phyloP scores from a whole-genome alignment of 1,139 yeast species.

The Petasospora rhodanensis region DNA sequence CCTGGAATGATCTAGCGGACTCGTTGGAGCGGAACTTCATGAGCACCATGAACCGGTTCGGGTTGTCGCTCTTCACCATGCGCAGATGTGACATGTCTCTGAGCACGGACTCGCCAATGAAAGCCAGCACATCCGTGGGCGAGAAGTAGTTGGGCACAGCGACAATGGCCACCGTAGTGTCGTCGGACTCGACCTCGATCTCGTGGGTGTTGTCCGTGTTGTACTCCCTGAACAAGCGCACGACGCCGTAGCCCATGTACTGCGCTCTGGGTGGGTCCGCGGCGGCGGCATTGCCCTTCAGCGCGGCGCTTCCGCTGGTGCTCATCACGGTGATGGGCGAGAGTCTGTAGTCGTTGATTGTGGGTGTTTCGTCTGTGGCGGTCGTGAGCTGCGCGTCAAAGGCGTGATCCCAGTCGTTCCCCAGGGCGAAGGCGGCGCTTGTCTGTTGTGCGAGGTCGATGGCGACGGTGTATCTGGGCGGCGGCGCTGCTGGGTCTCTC shows the following conservation, averaged over 20 bases:
- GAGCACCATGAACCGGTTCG: slow-evolving; percentile 70
- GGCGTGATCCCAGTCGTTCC: too few species aligned
- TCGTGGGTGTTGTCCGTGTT: slow-evolving; percentile 12
- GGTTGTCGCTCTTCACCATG: slow-evolving; percentile 59
- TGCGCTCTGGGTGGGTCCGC: slow-evolving; percentile 17
- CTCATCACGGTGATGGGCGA: slow-evolving; percentile 18
- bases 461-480: too few species aligned
- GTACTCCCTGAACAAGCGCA: slow-evolving; percentile 57
- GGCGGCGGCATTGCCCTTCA: neutral
- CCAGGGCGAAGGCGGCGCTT: too few species aligned
- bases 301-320: too few species aligned
- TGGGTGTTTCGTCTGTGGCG: too few species aligned
- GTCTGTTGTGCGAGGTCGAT: too few species aligned
- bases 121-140: slow-evolving; percentile 78
- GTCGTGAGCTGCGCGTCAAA: too few species aligned
- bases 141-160: slow-evolving; percentile 89
- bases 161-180: slow-evolving; percentile 67
- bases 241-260: slow-evolving; percentile 68
- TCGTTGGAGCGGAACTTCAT: slow-evolving; percentile 61
- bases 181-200: slow-evolving; percentile 42
- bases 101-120: slow-evolving; percentile 57
- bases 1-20: slow-evolving; percentile 59
- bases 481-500: too few species aligned
- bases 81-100: slow-evolving; percentile 68
- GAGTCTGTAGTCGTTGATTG: slow-evolving; percentile 29